Conservation (phyloP, 768 basidiomycete species). For the Russula abietina region DNA sequence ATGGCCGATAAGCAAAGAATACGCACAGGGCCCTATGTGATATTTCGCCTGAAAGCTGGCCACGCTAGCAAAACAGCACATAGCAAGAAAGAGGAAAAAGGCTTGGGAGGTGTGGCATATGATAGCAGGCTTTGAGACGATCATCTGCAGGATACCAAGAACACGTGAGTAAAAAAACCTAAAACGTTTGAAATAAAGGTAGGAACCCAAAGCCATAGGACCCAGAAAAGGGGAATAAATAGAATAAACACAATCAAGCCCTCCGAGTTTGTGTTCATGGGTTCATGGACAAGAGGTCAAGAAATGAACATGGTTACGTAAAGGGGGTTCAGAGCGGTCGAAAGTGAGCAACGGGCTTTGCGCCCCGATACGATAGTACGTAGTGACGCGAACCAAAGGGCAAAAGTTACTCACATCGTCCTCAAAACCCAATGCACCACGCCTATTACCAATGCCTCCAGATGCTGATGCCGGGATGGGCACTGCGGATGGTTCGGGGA, state of each 20-base stretch:
- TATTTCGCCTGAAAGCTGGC: slow-evolving; percentile 85
- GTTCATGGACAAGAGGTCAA: slow-evolving; percentile 12
- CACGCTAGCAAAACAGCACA: slow-evolving; percentile 87
- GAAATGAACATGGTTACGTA: slow-evolving; percentile 24
- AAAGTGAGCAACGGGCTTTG: slow-evolving; percentile 4
- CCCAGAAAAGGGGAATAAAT: slow-evolving; percentile 57
- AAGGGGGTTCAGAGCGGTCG: slow-evolving; percentile 13
- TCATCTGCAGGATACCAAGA: slow-evolving; percentile 52
- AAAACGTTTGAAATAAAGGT: slow-evolving; percentile 16
- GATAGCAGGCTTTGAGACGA: slow-evolving; percentile 77
- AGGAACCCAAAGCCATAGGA: slow-evolving; percentile 64
- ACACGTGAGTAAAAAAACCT: slow-evolving; percentile 24
- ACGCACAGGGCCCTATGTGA: slow-evolving; percentile 80
- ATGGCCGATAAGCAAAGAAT: not conserved
- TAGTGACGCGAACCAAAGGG: slow-evolving; percentile 33
- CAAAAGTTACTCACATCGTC: slow-evolving; percentile 57
- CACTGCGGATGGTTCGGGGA: slow-evolving; percentile 38
- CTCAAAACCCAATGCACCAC: slow-evolving; percentile 53
- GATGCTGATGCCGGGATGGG: slow-evolving; percentile 37
- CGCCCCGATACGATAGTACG: not conserved
- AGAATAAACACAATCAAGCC: slow-evolving; percentile 55
- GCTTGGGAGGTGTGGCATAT: slow-evolving; percentile 70
- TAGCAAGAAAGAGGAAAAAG: slow-evolving; percentile 90
- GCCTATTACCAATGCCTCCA: slow-evolving; percentile 53
- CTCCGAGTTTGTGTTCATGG: slow-evolving; percentile 32